A percentile compares a stretch with the other conserved stretches of the same genome.
Conservation (phyloP, 257 asterid species). For the Ligustrum vulgare region DNA sequence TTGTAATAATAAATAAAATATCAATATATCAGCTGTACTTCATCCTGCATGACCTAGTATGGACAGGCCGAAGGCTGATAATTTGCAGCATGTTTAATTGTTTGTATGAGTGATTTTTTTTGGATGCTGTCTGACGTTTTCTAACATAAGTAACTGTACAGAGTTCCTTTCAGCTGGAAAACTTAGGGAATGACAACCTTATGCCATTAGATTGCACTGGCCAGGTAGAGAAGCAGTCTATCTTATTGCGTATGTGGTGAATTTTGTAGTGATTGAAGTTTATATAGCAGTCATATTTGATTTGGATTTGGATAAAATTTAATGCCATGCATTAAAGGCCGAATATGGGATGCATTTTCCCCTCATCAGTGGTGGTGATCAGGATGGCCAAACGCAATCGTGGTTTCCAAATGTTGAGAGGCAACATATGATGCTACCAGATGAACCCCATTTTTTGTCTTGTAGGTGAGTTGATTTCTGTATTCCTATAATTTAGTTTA, state of each 20-base stretch:
- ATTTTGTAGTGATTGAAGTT: slow-evolving; percentile 13
- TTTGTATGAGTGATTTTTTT: neutral
- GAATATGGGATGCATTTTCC: slow-evolving; percentile 47
- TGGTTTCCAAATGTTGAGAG: slow-evolving; percentile 55
- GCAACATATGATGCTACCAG: slow-evolving; percentile 51
- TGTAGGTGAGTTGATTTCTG: slow-evolving; percentile 43
- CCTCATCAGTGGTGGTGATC: slow-evolving; percentile 38
- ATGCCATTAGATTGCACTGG: slow-evolving; percentile 54
- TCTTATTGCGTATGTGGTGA: slow-evolving; percentile 11
- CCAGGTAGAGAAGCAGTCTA: slow-evolving; percentile 43
- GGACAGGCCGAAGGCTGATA: neutral
- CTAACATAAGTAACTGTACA: neutral
- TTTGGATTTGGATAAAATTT: neutral
- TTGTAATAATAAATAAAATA: neutral
- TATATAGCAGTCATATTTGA: slow-evolving; percentile 22
- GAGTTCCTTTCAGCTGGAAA: slow-evolving; percentile 42
- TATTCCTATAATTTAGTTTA: neutral
- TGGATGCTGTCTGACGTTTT: neutral
- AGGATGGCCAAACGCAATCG: slow-evolving; percentile 48
- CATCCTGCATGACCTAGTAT: neutral
- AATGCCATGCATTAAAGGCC: slow-evolving; percentile 37
- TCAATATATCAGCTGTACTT: neutral
- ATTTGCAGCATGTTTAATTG: neutral
- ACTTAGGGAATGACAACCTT: slow-evolving; percentile 41
- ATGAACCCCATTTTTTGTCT: slow-evolving; percentile 48